phyloP scores from a whole-genome alignment of 768 basidiomycete species.

The Podaxis sp. region DNA sequence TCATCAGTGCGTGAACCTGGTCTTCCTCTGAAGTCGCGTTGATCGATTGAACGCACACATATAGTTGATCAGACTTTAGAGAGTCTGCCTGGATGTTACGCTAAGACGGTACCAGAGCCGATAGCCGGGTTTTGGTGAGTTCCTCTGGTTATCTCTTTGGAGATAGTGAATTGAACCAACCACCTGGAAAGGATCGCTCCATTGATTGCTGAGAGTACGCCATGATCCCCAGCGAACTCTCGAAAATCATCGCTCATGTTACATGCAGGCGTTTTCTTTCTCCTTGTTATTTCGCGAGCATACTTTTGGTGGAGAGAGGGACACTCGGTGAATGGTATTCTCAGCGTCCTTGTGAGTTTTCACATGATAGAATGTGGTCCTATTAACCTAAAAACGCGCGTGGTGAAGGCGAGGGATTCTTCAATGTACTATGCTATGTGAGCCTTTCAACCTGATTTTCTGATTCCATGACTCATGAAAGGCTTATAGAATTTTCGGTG shows the following conservation, averaged over 20 bases:
- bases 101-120: conserved; percentile 26
- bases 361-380: background rate
- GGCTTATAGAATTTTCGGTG: too few species aligned
- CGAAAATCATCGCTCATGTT: background rate
- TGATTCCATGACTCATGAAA: too few species aligned
- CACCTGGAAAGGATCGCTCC: conserved; percentile 24
- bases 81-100: conserved; percentile 30
- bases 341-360: conserved; percentile 23
- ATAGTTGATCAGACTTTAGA: conserved; percentile 22
- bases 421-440: too few species aligned
- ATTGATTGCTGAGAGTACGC: conserved; percentile 28
- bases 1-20: conserved; percentile 21
- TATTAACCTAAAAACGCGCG: conserved; percentile 7
- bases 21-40: background rate
- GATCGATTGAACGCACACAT: background rate
- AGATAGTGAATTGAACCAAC: background rate
- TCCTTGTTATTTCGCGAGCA: conserved; percentile 25
- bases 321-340: conserved; percentile 22
- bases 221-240: background rate
- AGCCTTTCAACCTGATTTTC: too few species aligned
- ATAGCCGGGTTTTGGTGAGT: conserved; percentile 30
- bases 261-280: conserved; percentile 23
- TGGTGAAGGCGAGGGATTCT: too few species aligned
- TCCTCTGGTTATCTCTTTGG: background rate
- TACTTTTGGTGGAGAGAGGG: conserved; percentile 27